Evolutionary conservation across 148 eudicot genomes (phyloP).

Genomic region (Cornus florida): DNA sequence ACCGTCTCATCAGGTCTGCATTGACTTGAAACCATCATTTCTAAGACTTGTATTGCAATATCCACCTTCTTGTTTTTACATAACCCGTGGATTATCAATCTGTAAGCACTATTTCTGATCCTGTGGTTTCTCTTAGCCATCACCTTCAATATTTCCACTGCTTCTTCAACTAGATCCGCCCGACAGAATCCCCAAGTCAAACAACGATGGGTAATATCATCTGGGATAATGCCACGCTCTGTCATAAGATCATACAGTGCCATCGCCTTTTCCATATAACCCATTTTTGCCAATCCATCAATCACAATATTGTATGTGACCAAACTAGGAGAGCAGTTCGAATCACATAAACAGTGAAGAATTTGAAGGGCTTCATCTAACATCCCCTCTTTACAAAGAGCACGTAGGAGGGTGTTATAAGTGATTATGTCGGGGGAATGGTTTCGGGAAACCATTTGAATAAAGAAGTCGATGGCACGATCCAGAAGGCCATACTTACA

Average conservation of each 20-base stretch:
- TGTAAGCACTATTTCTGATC: slow-evolving; percentile 45
- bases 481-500: slow-evolving; percentile 72
- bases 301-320: slow-evolving; percentile 74
- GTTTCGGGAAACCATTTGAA: slow-evolving; percentile 50
- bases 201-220: slow-evolving; percentile 75
- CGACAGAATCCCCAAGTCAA: slow-evolving; percentile 71
- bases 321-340: slow-evolving; percentile 48
- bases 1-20: slow-evolving; percentile 28
- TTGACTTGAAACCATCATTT: slow-evolving; percentile 49
- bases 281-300: slow-evolving; percentile 72
- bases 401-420: slow-evolving; percentile 69
- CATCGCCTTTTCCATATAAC: slow-evolving; percentile 75
- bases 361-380: slow-evolving; percentile 61
- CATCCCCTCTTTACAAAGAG: slow-evolving; percentile 73
- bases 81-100: slow-evolving; percentile 45
- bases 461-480: slow-evolving; percentile 72
- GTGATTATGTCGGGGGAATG: slow-evolving; percentile 70
- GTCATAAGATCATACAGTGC: slow-evolving; percentile 54
- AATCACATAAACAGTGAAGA: slow-evolving; percentile 44
- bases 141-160: slow-evolving; percentile 55
- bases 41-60: slow-evolving; percentile 59
- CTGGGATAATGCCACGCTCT: slow-evolving; percentile 46
- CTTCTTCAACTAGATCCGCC: slow-evolving; percentile 49
- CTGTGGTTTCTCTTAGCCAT: slow-evolving; percentile 52
- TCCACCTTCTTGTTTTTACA: slow-evolving; percentile 57